Evolutionary conservation across 257 asterid genomes (phyloP), one percentile per base, ranked within the genome.

Genomic region (Solanum commersonii): DNA sequence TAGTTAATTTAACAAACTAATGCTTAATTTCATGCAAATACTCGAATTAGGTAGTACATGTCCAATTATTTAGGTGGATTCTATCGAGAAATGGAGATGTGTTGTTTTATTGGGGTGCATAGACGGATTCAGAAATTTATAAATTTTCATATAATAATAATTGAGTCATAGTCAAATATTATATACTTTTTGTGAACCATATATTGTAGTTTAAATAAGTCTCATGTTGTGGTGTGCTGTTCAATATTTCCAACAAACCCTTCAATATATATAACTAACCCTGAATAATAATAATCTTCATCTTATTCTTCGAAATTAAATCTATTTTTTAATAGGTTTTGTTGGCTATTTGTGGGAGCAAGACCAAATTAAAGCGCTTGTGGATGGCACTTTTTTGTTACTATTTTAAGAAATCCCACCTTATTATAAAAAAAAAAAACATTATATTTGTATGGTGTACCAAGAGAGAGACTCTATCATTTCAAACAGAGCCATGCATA

Each of bases 221-320:
- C 18, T 8, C 29, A 11, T 20, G 4, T 42, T 87, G 65, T 83
- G 88, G 83, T 74, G 89, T 91, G 93, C 90, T 91, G 94, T 91
- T 91, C 88, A 91, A 87, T 92, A 87, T 60, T 87, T 91, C 89
- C 92, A 92, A 91, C 93, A 91, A 84, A 90, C 92, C 90, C 88
- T 71, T 88, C 87, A 84, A 87, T 88, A 87, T 89, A 56, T 89
- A 86, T 89, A 73, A 79, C n/a, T 84, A 79, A 44, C 37, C 16
- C 27, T 65, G 59, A 2, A 60, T n/a, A 15, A 25, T 68, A 10
- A n/a, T 83, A 10, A 22, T 84, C 72, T 49, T 83, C 68, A 12
- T 42, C n/a, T 14, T 46, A 46, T 79, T 49, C 60, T 49, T 49
- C 60, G 10, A 42, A 44, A 22, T 25, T 44, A 35, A 33, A 70